phyloP scores from a whole-genome alignment of 2,329 filamentous ascomycete genomes.

The Setomelanomma holmii region DNA sequence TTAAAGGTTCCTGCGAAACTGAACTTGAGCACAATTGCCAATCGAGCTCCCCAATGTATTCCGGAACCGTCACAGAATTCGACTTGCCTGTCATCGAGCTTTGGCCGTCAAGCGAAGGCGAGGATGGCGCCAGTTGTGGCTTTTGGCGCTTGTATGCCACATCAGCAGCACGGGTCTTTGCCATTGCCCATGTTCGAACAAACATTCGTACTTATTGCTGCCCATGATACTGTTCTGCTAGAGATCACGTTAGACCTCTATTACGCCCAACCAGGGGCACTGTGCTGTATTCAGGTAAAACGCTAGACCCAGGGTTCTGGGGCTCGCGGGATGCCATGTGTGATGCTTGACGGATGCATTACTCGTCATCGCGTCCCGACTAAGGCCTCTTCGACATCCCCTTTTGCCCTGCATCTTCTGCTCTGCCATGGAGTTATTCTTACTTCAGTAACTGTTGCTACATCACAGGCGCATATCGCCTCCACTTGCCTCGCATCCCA shows the following conservation, averaged over 20 bases:
- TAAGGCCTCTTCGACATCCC: conserved; percentile 21
- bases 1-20: no score
- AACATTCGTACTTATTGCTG: background rate
- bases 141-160: background rate
- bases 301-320: conserved; percentile 22
- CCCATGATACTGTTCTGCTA: no score
- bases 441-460: conserved; percentile 10
- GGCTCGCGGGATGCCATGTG: conserved; percentile 29
- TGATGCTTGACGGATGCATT: conserved; percentile 23
- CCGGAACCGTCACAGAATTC: no score
- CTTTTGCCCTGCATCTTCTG: conserved; percentile 19
- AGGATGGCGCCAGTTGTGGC: background rate
- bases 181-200: no score
- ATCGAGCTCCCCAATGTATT: no score
- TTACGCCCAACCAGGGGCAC: conserved; percentile 14
- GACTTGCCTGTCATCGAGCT: no score
- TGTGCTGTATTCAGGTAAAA: conserved; percentile 15
- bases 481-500: conserved; percentile 18
- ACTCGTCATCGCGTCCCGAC: conserved; percentile 28
- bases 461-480: conserved; percentile 11
- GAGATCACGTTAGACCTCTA: background rate
- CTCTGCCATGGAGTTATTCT: conserved; percentile 23
- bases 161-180: background rate
- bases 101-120: background rate
- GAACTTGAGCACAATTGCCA: no score